Base-by-base conservation (phyloP, 768 basidiomycete species). In the Trametes cubensis region DNA sequence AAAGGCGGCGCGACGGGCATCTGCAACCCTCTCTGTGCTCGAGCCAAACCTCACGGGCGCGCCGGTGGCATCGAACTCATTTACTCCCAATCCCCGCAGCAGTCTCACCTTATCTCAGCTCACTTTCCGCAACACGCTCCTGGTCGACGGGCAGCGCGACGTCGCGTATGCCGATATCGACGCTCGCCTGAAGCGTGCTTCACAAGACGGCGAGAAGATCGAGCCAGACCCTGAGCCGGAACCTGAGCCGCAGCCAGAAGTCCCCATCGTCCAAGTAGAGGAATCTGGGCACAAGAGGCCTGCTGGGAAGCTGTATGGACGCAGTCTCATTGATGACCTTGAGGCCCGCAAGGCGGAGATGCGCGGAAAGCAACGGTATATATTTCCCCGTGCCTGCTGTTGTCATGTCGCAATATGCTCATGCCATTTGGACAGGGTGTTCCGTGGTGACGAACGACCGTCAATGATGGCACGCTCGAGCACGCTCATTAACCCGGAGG, bases 391-490 rank as follows among this genome's bases (percentile, higher is more conserved):
- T 25, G 46, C 44, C 23, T 47, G 18, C 48, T 52, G 23, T 25
- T 23, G 51, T 58, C 38, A 34, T 21, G 65, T 23, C 53, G 23
- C 50, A 40, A 61, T 51, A 63, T 61, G 63, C 58, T 58, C 39
- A 47, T 39, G 14, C 21, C n/a, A 21, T 15, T 28, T 13, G 17
- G 48, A 21, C 63, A 96, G 95, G 57, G 88, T 92, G 15, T 97
- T 97, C 73, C 85, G 79, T 56, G 95, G 95, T 15, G 95, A 97
- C 69, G 82, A 89, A 65, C 80, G 94, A 60, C 93, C 95, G 11
- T 90, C 92, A 5, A 96, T 96, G 95, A 95, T 96, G 94, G 84
- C 87, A 38, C 84, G 94, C 63, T 72, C 83, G 14, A 86, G 83
- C 66, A 90, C 92, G 0, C 73, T 94, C 52, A 90, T 94, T 67